phyloP scores from a whole-genome alignment of 1,284 basidiomycete species.

The Sporisorium iseilematis-ciliati region DNA sequence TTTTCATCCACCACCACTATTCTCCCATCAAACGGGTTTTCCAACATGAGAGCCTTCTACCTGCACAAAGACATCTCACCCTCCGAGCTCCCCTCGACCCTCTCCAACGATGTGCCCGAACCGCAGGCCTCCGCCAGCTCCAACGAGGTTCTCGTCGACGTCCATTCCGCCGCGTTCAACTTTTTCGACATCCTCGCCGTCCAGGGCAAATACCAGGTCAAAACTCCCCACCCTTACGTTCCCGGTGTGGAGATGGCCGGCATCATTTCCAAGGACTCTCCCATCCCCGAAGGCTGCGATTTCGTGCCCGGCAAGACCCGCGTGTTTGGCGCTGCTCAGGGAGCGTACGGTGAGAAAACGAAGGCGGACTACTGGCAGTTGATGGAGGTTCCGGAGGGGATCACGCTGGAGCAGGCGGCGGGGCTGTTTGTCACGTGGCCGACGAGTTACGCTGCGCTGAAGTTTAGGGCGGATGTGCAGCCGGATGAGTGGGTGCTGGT shows the following conservation, averaged over 20 bases:
- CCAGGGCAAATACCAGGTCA: constrained; percentile 63
- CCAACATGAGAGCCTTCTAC: constrained; percentile 58
- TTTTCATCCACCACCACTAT: constrained; percentile 2
- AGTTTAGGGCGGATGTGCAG: constrained; percentile 57
- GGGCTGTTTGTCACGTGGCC: constrained; percentile 65
- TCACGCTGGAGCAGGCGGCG: constrained; percentile 79
- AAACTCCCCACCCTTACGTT: constrained; percentile 63
- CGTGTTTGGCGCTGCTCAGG: constrained; percentile 88
- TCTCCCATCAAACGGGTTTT: neutral
- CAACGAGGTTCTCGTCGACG: constrained; percentile 61
- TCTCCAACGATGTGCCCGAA: constrained; percentile 46
- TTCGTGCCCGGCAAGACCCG: constrained; percentile 84
- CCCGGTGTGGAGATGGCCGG: constrained; percentile 80
- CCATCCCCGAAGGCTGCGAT: constrained; percentile 83
- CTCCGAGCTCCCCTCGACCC: constrained; percentile 52
- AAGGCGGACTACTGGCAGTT: constrained; percentile 71
- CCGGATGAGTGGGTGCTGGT: constrained; percentile 59
- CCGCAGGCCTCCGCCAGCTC: constrained; percentile 42
- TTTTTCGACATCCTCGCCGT: constrained; percentile 65
- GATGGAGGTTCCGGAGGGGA: constrained; percentile 76
- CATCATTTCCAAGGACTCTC: constrained; percentile 78
- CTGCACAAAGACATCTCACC: constrained; percentile 62
- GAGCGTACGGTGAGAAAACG: constrained; percentile 78
- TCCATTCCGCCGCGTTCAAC: constrained; percentile 71
- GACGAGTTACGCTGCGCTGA: constrained; percentile 64